Evolutionary conservation across 139 green algal species (phyloP), one percentile per base, ranked within the genome.

Genomic region (Trebouxia sp.): DNA sequence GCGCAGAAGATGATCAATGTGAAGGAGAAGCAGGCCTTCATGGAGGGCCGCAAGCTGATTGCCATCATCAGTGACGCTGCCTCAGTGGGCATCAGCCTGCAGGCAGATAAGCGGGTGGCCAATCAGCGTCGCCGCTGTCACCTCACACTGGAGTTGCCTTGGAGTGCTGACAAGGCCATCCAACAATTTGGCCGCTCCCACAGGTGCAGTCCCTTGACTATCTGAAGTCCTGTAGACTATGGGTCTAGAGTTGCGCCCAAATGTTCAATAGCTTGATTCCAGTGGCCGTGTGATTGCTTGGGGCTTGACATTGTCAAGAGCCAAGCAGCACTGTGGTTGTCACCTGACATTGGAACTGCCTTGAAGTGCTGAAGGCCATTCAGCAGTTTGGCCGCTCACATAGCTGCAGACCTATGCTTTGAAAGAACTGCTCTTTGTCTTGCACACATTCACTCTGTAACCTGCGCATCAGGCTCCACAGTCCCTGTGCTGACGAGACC

Each of bases 301-400:
- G n/a, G n/a, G n/a, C n/a, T n/a, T n/a, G n/a, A n/a, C n/a, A n/a
- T n/a, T n/a, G n/a, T n/a, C n/a, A n/a, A n/a, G n/a, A n/a, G 20
- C 24, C 0, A 92, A 92, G 70, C 84, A 88, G 74, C 50, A 35
- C 15, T 80, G 88, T n/a, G 72, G 88, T 6, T 82, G 89, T 41
- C 88, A 92, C 67, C 82, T 92, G 30, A 92, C 87, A 3, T 79
- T 91, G 50, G 89, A 92, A 80, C 83, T 92, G 79, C 87, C 89
- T 15, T 92, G 89, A 87, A 83, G 53, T 28, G 88, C 91, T 3
- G 91, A 96, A 90, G 76, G 79, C 79, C 67, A 79, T 97, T 26
- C 93, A 97, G 88, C 92, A 96, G 90, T 95, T 97, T 85, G 93
- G 93, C 1, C 87, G 93, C 76, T 86, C 66, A n/a, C 93, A 97